Evolutionary conservation across 2,329 filamentous ascomycete species (phyloP).

Genomic region (Metarhizium album): DNA sequence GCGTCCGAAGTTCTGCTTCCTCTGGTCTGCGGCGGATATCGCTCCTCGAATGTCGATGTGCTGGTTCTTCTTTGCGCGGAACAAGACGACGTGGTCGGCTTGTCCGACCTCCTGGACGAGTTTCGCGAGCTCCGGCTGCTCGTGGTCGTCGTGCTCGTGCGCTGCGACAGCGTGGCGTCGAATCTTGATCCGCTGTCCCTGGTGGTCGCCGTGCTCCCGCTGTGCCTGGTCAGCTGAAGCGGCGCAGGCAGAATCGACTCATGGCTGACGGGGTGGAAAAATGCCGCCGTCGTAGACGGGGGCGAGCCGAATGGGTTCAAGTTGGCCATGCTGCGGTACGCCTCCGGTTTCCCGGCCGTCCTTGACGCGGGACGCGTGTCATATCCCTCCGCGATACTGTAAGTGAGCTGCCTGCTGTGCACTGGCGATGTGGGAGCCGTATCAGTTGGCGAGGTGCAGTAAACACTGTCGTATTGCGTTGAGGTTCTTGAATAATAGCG

Average conservation of each 20-base stretch:
- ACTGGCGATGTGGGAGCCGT: not conserved
- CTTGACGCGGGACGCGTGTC: not conserved
- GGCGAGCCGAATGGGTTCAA: not conserved
- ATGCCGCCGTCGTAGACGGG: not conserved
- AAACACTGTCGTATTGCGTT: not conserved
- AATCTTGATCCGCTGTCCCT: not conserved
- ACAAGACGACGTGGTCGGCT: not conserved
- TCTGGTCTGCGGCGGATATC: not conserved
- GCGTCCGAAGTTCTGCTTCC: not conserved
- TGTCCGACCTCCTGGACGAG: not conserved
- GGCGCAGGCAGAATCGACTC: not conserved
- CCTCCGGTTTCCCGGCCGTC: not conserved
- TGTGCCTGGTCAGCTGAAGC: not conserved
- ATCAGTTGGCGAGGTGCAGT: not conserved
- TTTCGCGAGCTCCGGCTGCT: not conserved
- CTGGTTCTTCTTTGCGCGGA: not conserved
- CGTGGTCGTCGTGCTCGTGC: not conserved
- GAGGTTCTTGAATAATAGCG: not conserved
- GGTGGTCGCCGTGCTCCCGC: not conserved
- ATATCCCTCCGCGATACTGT: not conserved
- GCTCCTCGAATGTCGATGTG: not conserved
- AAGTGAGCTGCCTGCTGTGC: not conserved
- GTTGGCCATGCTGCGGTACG: not conserved
- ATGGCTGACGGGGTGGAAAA: not conserved
- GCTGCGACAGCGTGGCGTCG: not conserved